Conservation (phyloP, 1,139 yeast species). For the Scheffersomyces illinoinensis region DNA sequence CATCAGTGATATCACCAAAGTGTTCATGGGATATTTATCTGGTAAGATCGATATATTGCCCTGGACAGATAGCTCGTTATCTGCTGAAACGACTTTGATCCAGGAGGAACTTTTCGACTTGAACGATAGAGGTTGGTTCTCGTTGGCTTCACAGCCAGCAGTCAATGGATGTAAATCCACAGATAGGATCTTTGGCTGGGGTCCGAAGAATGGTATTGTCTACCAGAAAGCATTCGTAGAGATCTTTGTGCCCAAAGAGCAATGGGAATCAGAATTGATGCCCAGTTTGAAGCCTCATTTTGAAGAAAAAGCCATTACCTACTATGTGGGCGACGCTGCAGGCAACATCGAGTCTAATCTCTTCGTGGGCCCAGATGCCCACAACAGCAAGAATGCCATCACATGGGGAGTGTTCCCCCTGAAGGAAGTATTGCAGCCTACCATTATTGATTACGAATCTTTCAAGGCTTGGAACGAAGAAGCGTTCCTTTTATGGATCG, state of each 20-base stretch:
- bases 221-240: constrained; percentile 93
- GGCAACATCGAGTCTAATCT: constrained; percentile 65
- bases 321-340: constrained; percentile 65
- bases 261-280: constrained; percentile 61
- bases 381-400: constrained; percentile 62
- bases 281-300: constrained; percentile 51
- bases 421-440: constrained; percentile 82
- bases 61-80: constrained; percentile 85
- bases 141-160: constrained; percentile 96
- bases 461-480: constrained; percentile 94
- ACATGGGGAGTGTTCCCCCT: constrained; percentile 97
- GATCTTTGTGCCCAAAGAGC: constrained; percentile 65
- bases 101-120: constrained; percentile 85
- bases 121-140: constrained; percentile 75
- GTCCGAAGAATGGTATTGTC: constrained; percentile 88
- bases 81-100: constrained; percentile 87
- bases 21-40: constrained; percentile 74
- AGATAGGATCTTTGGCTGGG: constrained; percentile 92
- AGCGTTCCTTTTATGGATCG: constrained; percentile 86
- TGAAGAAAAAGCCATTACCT: constrained; percentile 52
- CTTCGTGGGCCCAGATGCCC: constrained; percentile 28
- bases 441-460: constrained; percentile 84
- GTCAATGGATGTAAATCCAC: constrained; percentile 72
- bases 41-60: constrained; percentile 80
- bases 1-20: constrained; percentile 60